Evolutionary conservation across 768 basidiomycete genomes (phyloP).

Genomic region (Pisolithus tinctorius): DNA sequence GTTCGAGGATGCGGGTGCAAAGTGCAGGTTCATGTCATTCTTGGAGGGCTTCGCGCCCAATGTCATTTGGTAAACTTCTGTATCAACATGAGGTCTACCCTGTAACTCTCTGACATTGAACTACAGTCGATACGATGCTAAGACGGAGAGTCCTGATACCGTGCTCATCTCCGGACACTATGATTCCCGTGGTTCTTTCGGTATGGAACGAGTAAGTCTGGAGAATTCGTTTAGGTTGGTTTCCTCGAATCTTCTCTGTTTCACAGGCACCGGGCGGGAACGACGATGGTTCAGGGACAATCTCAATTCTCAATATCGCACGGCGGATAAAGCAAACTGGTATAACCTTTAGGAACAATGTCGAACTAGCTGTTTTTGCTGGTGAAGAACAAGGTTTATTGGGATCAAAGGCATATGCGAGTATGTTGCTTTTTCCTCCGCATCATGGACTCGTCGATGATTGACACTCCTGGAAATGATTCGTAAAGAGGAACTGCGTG

Average conservation of each 20-base stretch:
- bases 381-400: conserved; percentile 89
- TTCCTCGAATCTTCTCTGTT: background rate
- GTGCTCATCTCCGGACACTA: conserved; percentile 84
- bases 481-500: conserved; percentile 37
- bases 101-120: background rate
- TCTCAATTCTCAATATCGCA: conserved; percentile 75
- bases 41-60: conserved; percentile 75
- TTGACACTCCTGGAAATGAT: background rate
- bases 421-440: conserved; percentile 37
- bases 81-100: background rate
- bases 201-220: conserved; percentile 45
- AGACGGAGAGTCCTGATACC: conserved; percentile 50
- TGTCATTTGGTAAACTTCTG: conserved; percentile 61
- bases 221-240: background rate
- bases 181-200: conserved; percentile 87
- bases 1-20: conserved; percentile 71
- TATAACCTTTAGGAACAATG: conserved; percentile 66
- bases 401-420: conserved; percentile 74
- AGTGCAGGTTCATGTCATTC: conserved; percentile 64
- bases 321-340: conserved; percentile 60
- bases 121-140: conserved; percentile 49
- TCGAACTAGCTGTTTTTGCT: conserved; percentile 78
- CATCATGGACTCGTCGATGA: background rate
- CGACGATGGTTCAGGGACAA: conserved; percentile 60
- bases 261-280: conserved; percentile 45